Conservation (phyloP, 2,329 filamentous ascomycete genomes). For the Pseudogymnoascus sp. region DNA sequence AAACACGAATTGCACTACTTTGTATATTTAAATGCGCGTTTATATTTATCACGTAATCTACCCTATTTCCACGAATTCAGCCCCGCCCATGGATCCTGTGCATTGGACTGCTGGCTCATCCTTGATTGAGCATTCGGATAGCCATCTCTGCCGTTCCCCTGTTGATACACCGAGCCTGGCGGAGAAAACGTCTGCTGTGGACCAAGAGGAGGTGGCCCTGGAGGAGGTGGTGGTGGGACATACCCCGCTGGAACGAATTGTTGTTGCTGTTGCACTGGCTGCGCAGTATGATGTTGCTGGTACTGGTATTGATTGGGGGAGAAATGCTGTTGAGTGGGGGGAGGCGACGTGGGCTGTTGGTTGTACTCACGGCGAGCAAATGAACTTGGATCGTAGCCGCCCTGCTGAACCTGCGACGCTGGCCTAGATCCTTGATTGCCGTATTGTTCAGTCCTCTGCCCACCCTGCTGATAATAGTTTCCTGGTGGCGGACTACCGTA, state of each 20-base stretch:
- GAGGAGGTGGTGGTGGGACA: conserved; percentile 60
- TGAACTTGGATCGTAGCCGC: conserved; percentile 35
- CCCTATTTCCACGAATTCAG: conserved; percentile 60
- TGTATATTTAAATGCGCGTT: neutral
- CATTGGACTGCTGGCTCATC: conserved; percentile 25
- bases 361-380: conserved; percentile 23
- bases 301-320: conserved; percentile 21
- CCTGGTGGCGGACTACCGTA: conserved; percentile 37
- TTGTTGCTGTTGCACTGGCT: conserved; percentile 36
- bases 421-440: conserved; percentile 42
- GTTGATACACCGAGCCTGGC: conserved; percentile 38
- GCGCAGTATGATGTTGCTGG: conserved; percentile 25
- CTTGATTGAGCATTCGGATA: conserved; percentile 31
- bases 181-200: conserved; percentile 44
- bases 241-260: conserved; percentile 53
- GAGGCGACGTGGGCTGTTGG: conserved; percentile 46
- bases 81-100: conserved; percentile 61
- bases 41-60: conserved; percentile 6
- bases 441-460: conserved; percentile 38
- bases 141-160: conserved; percentile 47
- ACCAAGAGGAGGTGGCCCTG: conserved; percentile 49
- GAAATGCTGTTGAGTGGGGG: conserved; percentile 47
- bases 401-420: conserved; percentile 46
- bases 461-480: conserved; percentile 25
- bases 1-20: neutral